Evolutionary conservation across 352 stramenopile genomes (phyloP).

Genomic region (Pseudoperonospora humuli): DNA sequence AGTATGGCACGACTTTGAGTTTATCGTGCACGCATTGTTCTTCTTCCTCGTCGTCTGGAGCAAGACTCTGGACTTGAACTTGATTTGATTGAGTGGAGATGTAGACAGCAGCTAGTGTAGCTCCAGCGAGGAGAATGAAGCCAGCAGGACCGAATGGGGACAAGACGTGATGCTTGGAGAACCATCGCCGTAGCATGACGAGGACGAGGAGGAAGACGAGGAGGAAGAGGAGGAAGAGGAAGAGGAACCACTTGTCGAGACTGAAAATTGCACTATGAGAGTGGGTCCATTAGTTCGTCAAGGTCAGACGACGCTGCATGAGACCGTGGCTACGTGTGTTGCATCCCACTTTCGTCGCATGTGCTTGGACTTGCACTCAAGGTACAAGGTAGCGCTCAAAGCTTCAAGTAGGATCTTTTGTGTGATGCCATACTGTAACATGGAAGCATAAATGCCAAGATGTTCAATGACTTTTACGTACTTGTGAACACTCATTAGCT

Average conservation of each 20-base stretch:
- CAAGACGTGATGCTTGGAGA: conserved; percentile 12
- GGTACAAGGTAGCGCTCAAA: no score
- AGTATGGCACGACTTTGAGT: conserved; percentile 23
- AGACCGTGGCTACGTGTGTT: no score
- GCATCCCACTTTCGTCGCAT: no score
- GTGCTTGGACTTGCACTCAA: no score
- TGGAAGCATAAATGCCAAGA: no score
- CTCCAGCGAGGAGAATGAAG: conserved; percentile 16
- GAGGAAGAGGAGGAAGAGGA: neutral
- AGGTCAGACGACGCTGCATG: no score
- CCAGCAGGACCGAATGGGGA: conserved; percentile 18
- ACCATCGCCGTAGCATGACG: conserved; percentile 22
- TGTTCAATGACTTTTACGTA: no score
- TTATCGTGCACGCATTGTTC: neutral
- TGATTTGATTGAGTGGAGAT: conserved; percentile 11
- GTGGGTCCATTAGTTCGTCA: no score
- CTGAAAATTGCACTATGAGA: conserved; percentile 13
- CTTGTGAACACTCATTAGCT: no score
- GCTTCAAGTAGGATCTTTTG: no score
- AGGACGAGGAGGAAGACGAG: neutral
- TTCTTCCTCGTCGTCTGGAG: neutral
- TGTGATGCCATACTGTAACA: no score
- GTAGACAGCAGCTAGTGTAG: conserved; percentile 17
- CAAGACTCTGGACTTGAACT: neutral
- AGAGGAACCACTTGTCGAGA: no score